These are phyloP conservation scores for Mycosphaerella sp. DNA, from an alignment of 2,329 filamentous ascomycete species.

Conservation along the genomic window DNA sequence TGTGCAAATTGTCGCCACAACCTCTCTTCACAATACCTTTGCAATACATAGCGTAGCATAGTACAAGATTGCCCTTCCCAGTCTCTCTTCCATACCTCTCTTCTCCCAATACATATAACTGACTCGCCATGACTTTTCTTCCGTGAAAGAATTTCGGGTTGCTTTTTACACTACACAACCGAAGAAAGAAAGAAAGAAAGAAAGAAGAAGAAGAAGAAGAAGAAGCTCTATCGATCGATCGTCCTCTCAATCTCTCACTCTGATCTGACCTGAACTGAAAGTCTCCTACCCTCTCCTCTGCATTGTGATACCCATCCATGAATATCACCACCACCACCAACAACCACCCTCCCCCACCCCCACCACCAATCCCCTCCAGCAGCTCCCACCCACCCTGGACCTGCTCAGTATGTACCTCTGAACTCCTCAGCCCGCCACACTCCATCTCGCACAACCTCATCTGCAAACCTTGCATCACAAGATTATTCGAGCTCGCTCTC, in stretches of 20 bases:
- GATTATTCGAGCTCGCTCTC: slow-evolving; percentile 18
- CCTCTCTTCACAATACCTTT: background rate
- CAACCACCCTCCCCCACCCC: background rate
- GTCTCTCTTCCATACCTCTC: background rate
- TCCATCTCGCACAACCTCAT: background rate
- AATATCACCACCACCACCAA: background rate
- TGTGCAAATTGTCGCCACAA: background rate
- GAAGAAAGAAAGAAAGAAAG: too few relatives aligned
- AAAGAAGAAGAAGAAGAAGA: background rate
- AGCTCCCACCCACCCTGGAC: slow-evolving; percentile 2
- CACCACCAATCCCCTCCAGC: slow-evolving; percentile 1
- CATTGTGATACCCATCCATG: background rate
- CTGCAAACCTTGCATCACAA: slow-evolving; percentile 13
- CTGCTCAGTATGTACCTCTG: slow-evolving; percentile 4
- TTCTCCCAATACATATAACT: too few relatives aligned
- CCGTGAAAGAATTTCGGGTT: background rate
- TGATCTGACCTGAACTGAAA: background rate
- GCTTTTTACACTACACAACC: background rate
- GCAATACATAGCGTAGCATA: background rate
- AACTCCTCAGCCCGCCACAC: background rate
- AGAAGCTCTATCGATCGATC: background rate
- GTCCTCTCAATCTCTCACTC: background rate
- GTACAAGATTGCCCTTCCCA: background rate
- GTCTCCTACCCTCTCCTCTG: too few relatives aligned
- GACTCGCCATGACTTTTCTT: background rate